These are phyloP conservation scores for Staphylotrichum longicolle DNA, from an alignment of 495 filamentous ascomycete genomes.

Conservation along the genomic window DNA sequence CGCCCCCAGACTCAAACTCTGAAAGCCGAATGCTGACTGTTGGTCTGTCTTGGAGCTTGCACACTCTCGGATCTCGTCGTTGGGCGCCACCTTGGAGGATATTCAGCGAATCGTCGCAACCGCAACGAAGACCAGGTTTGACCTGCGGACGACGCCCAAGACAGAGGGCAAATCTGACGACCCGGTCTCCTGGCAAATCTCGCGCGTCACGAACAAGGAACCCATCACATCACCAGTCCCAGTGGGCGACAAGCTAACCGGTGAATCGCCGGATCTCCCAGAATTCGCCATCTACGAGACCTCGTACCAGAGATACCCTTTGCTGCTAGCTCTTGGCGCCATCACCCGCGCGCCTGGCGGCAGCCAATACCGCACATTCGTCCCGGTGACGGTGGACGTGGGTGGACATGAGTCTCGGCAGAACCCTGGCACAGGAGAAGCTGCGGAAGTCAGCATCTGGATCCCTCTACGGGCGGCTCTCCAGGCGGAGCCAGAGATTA, in stretches of 20 bases:
- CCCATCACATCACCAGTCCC: conserved; percentile 24
- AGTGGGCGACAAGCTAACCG: conserved; percentile 31
- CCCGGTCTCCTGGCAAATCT: conserved; percentile 32
- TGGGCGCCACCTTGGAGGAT: conserved; percentile 37
- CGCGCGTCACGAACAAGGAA: conserved; percentile 28
- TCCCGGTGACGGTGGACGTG: conserved; percentile 25
- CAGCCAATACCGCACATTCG: conserved; percentile 29
- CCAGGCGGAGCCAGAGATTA: conserved; percentile 27
- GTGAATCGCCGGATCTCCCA: conserved; percentile 30
- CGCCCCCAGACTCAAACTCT: not conserved
- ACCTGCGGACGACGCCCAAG: conserved; percentile 25
- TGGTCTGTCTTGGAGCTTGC: conserved; percentile 31
- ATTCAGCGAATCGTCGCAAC: conserved; percentile 37
- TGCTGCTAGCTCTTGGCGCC: conserved; percentile 31
- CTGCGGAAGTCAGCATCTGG: conserved; percentile 39
- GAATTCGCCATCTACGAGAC: conserved; percentile 42
- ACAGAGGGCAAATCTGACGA: conserved; percentile 23
- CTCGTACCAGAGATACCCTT: conserved; percentile 39
- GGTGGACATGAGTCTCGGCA: conserved; percentile 18
- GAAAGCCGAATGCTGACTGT: not conserved
- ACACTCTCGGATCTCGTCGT: conserved; percentile 33
- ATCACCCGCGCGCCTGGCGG: conserved; percentile 38
- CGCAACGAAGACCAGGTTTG: conserved; percentile 36
- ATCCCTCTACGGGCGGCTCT: conserved; percentile 36
- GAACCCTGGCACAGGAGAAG: conserved; percentile 4